A percentile compares a stretch with the other conserved stretches of the same genome.
phyloP scores from a whole-genome alignment of 495 filamentous ascomycete species.

The Penicillium taxi region DNA sequence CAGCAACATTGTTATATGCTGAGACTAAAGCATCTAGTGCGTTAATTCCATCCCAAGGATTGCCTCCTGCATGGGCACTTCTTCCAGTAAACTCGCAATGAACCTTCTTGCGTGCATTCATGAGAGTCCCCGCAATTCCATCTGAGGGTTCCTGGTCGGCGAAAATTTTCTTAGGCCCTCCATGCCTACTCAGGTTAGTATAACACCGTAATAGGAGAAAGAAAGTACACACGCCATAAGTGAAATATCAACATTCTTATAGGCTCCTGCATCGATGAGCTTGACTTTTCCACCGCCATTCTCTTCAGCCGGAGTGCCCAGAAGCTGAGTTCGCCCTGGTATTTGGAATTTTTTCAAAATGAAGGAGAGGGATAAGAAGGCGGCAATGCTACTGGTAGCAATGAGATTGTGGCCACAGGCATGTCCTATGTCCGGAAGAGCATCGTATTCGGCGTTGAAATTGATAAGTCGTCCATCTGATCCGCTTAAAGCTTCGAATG shows the following conservation, averaged over 20 bases:
- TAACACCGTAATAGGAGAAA: not conserved
- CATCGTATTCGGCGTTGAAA: constrained; percentile 15
- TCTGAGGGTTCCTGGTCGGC: constrained; percentile 16
- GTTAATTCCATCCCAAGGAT: constrained; percentile 57
- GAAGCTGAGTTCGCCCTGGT: constrained; percentile 50
- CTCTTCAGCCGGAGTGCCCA: constrained; percentile 68
- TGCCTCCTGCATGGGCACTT: constrained; percentile 50
- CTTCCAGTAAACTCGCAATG: constrained; percentile 28
- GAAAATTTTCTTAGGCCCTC: constrained; percentile 22
- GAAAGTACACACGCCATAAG: constrained; percentile 48
- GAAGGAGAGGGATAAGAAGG: constrained; percentile 48
- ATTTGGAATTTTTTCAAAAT: constrained; percentile 39
- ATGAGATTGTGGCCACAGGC: constrained; percentile 16
- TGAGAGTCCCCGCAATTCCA: constrained; percentile 28
- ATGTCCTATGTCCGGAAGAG: constrained; percentile 10
- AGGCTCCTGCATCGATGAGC: constrained; percentile 55
- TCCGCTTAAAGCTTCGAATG: constrained; percentile 6
- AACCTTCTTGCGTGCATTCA: constrained; percentile 35
- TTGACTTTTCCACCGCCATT: constrained; percentile 62
- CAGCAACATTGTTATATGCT: constrained; percentile 54
- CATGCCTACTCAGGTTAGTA: constrained; percentile 15
- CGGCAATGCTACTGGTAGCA: constrained; percentile 31
- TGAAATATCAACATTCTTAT: constrained; percentile 55
- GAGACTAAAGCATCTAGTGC: constrained; percentile 54
- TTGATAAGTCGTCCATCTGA: constrained; percentile 7